Evolutionary conservation across 352 stramenopile genomes (phyloP).

Genomic region (Pythium vanterpoolii): DNA sequence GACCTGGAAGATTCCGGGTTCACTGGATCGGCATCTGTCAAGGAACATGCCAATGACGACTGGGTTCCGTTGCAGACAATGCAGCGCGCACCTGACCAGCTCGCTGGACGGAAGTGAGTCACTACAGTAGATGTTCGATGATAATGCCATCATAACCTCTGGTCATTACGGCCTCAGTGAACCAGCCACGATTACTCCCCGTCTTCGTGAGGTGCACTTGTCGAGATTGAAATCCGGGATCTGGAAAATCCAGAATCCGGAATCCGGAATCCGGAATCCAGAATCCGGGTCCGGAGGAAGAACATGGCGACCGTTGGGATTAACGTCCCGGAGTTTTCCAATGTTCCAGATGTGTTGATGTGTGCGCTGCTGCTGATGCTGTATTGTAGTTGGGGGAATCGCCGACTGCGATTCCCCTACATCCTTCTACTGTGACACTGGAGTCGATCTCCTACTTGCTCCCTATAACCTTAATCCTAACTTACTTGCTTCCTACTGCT

Average conservation of each 20-base stretch:
- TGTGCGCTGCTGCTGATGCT: conserved; percentile 2
- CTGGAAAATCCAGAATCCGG: too few relatives aligned
- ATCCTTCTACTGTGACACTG: conserved; percentile 16
- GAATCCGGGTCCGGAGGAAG: too few relatives aligned
- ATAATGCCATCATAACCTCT: too few relatives aligned
- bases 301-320: too few relatives aligned
- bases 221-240: too few relatives aligned
- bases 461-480: neutral
- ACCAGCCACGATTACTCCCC: neutral
- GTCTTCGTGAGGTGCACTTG: neutral
- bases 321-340: too few relatives aligned
- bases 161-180: too few relatives aligned
- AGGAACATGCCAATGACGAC: conserved; percentile 1
- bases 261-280: too few relatives aligned
- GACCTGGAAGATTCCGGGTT: neutral
- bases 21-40: neutral
- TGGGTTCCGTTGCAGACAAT: neutral
- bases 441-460: neutral
- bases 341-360: neutral
- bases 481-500: conserved; percentile 1
- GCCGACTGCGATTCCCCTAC: conserved; percentile 4
- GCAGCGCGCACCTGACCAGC: neutral
- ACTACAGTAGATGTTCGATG: neutral
- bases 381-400: conserved; percentile 13
- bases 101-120: conserved; percentile 10